Evolutionary conservation across 1,139 yeast species (phyloP).

Genomic region (Diutina ranongensis): DNA sequence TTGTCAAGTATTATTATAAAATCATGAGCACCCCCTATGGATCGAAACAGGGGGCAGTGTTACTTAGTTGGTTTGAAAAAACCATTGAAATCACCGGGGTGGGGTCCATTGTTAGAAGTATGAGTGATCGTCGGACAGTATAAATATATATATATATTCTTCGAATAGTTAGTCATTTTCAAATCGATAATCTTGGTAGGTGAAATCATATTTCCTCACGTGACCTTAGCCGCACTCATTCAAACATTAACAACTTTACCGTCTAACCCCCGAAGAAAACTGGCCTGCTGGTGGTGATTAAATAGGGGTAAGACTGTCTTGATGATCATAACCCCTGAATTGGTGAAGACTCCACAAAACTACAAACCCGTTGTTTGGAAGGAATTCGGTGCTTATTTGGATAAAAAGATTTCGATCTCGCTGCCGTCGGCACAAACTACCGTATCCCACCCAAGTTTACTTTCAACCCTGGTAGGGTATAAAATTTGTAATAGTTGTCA

Average conservation of each 20-base stretch:
- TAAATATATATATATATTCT: no score
- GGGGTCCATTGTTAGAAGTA: conserved; percentile 78
- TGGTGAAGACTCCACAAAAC: conserved; percentile 8
- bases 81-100: conserved; percentile 75
- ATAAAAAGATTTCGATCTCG: conserved; percentile 27
- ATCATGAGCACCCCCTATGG: conserved; percentile 72
- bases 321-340: conserved; percentile 10
- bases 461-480: conserved; percentile 36
- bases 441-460: conserved; percentile 22
- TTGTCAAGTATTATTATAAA: conserved; percentile 77
- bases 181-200: no score
- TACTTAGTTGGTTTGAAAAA: conserved; percentile 89
- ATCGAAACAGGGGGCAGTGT: conserved; percentile 76
- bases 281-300: not conserved
- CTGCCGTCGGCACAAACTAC: conserved; percentile 14
- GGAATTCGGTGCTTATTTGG: conserved; percentile 50
- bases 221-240: not conserved
- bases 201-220: no score
- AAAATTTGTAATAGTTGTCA: conserved; percentile 57
- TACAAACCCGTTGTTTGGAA: conserved; percentile 36
- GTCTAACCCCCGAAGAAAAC: not conserved
- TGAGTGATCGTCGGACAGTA: conserved; percentile 78
- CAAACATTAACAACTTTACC: not conserved
- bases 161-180: no score
- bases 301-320: not conserved